These are phyloP conservation scores for Chrysosphaeria jannelii DNA, from an alignment of 2,329 filamentous ascomycete genomes.

Conservation along the genomic window DNA sequence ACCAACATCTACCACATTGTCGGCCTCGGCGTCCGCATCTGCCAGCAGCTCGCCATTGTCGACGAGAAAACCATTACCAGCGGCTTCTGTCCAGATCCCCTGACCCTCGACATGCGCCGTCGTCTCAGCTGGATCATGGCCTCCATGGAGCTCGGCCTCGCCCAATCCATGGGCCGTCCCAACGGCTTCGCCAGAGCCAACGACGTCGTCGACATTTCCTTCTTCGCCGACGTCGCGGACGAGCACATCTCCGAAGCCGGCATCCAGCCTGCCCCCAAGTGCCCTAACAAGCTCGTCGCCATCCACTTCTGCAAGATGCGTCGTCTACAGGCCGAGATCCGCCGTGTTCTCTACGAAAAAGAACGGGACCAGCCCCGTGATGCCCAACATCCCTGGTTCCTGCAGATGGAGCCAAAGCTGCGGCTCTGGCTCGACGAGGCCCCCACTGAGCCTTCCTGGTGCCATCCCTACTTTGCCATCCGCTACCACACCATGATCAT, in stretches of 20 bases:
- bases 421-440: slow-evolving; percentile 49
- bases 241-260: slow-evolving; percentile 51
- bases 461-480: slow-evolving; percentile 41
- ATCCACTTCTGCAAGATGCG: slow-evolving; percentile 91
- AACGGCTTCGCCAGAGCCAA: slow-evolving; percentile 56
- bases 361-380: slow-evolving; percentile 47
- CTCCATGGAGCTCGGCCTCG: slow-evolving; percentile 66
- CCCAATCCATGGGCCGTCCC: slow-evolving; percentile 66
- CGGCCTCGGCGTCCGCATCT: slow-evolving; percentile 61
- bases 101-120: slow-evolving; percentile 70
- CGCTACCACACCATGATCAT: slow-evolving; percentile 71
- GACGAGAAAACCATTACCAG: slow-evolving; percentile 68
- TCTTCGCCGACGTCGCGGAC: slow-evolving; percentile 61
- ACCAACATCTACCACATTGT: slow-evolving; percentile 86
- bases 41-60: slow-evolving; percentile 62
- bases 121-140: slow-evolving; percentile 68
- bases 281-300: slow-evolving; percentile 60
- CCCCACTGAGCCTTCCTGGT: slow-evolving; percentile 40
- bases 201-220: slow-evolving; percentile 60
- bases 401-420: slow-evolving; percentile 47
- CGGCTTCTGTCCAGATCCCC: slow-evolving; percentile 27
- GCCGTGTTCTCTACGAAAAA: slow-evolving; percentile 59
- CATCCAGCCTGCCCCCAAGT: slow-evolving; percentile 38
- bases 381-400: slow-evolving; percentile 69
- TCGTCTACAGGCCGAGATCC: slow-evolving; percentile 61